Conservation (phyloP, 2,329 filamentous ascomycete species). For the Phaeosphaeriaceae sp. region DNA sequence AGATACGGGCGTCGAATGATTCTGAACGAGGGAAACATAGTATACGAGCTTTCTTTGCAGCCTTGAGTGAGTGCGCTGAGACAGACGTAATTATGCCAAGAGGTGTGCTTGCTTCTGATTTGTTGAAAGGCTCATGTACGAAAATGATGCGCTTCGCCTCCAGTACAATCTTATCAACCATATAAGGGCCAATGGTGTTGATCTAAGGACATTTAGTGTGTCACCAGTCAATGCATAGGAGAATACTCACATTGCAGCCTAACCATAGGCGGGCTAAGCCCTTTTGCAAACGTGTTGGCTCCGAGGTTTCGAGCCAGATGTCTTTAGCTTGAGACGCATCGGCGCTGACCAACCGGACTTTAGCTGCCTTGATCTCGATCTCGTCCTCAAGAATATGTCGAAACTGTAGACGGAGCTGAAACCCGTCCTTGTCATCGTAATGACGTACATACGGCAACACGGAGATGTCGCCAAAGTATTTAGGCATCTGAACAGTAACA, state of each 20-base stretch:
- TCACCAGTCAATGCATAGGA: neutral
- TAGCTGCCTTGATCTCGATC: conserved; percentile 70
- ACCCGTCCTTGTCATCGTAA: conserved; percentile 74
- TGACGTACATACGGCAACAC: conserved; percentile 75
- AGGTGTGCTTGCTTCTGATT: conserved; percentile 56
- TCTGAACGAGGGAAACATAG: conserved; percentile 75
- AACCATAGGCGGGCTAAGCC: conserved; percentile 63
- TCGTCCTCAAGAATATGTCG: conserved; percentile 75
- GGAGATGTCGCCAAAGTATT: conserved; percentile 75
- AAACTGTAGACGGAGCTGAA: conserved; percentile 72
- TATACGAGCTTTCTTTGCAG: conserved; percentile 62
- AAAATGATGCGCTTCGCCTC: conserved; percentile 69
- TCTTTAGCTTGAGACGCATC: conserved; percentile 68
- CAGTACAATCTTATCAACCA: conserved; percentile 75
- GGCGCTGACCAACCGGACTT: conserved; percentile 67
- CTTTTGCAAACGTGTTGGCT: conserved; percentile 58
- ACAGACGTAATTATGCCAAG: conserved; percentile 56
- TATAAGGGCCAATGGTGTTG: conserved; percentile 75
- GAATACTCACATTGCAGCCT: conserved; percentile 50
- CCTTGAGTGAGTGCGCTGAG: conserved; percentile 39
- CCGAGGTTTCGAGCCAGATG: conserved; percentile 66
- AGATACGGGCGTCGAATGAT: conserved; percentile 72
- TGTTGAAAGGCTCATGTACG: conserved; percentile 67
- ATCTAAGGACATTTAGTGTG: conserved; percentile 56
- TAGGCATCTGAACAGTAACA: conserved; percentile 70